Base-by-base conservation (phyloP, 1,284 basidiomycete genomes). In the Thecaphora thlaspeos region DNA sequence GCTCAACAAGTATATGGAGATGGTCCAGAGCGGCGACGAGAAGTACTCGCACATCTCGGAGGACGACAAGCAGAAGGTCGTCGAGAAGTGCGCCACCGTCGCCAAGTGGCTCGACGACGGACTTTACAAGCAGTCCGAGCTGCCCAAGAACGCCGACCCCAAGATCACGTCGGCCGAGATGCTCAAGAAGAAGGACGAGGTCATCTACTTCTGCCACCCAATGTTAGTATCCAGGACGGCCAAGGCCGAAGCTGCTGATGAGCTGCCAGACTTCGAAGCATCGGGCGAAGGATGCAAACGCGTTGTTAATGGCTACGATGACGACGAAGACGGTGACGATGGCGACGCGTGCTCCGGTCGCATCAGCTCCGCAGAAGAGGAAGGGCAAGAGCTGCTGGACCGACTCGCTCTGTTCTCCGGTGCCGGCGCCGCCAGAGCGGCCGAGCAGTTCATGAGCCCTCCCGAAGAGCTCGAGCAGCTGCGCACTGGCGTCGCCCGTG, bases 61-160 rank as follows among this genome's bases (percentile, higher is more conserved):
- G n/a, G 70, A 66, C 30, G 75, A 77, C 59, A 77, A 77, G 67
- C 71, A 68, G 24, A 77, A 73, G 53, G 75, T 77, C 22, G 68
- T 77, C 21, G 75, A 77, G 47, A 73, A 73, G 58, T 72, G 71
- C 38, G 75, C 75, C 26, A 76, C 60, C 37, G 66, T 64, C 2
- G 71, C 66, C 40, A 71, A 76, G 50, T 77, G 75, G 75, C 64
- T 77, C 46, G 71, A 71, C 42, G 71, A 76, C 59, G 67, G 54
- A 15, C 61, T 77, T 44, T 68, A 66, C 68, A 75, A 75, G 66
- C 73, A 76, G 61, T 61, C 60, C 41, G 75, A 77, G 51, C 44
- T 68, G 72, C 70, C 73, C 41, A 77, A 77, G 73, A 73, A 77
- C 46, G 71, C 62, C 38, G 63, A 77, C 51, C 75, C 75, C 42